Percentiles rank a stretch among this genome's conserved stretches.
phyloP scores from a whole-genome alignment of 2,329 filamentous ascomycete species.

The Botrytis aclada region DNA sequence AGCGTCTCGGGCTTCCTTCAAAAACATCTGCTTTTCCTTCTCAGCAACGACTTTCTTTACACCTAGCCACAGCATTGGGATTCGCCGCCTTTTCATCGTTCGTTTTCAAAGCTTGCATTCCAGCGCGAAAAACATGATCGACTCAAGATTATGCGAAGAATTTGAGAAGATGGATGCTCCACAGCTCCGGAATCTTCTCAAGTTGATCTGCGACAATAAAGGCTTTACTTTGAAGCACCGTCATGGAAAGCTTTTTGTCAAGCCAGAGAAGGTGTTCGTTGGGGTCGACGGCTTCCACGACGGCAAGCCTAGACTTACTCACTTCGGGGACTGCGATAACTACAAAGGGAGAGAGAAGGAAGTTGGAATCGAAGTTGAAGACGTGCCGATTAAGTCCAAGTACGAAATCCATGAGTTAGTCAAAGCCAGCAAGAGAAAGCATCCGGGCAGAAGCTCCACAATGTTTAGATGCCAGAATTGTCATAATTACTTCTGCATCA shows the following conservation, averaged over 20 bases:
- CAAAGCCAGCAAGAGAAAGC: background rate
- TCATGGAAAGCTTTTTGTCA: background rate
- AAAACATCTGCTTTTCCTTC: background rate
- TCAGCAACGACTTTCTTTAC: background rate
- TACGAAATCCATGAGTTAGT: background rate
- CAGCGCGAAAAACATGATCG: background rate
- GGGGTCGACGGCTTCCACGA: background rate
- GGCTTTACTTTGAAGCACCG: background rate
- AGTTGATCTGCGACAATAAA: background rate
- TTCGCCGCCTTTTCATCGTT: background rate
- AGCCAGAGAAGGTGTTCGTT: background rate
- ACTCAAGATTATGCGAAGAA: background rate
- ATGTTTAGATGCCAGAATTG: background rate
- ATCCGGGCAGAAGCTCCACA: background rate
- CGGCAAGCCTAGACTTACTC: background rate
- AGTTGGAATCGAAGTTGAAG: background rate
- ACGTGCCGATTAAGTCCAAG: background rate
- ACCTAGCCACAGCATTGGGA: background rate
- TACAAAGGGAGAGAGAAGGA: background rate
- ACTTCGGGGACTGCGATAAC: background rate
- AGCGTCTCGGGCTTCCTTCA: background rate
- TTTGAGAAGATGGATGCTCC: constrained; percentile 3
- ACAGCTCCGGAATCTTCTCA: background rate
- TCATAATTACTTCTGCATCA: background rate
- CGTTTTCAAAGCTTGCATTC: no score